These are phyloP conservation scores for Onygena corvina DNA, from an alignment of 2,329 filamentous ascomycete species.

Conservation along the genomic window DNA sequence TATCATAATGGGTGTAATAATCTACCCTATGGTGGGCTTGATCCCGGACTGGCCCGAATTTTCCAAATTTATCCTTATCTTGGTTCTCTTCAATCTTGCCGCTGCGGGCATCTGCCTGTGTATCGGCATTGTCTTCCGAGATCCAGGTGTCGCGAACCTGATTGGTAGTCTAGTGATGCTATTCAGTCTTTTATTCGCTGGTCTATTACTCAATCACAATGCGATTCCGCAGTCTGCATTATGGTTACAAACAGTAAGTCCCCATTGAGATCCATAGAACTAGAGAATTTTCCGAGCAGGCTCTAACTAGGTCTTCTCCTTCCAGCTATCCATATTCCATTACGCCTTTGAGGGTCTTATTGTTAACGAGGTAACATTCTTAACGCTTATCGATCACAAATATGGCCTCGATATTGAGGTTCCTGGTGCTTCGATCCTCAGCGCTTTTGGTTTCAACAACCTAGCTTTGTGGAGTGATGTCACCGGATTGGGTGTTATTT, in stretches of 20 bases:
- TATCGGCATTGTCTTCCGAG: conserved; percentile 89
- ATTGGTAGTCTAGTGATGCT: conserved; percentile 95
- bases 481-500: conserved; percentile 68
- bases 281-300: background rate
- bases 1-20: conserved; percentile 85
- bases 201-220: conserved; percentile 85
- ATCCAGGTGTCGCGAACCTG: conserved; percentile 79
- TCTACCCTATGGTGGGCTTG: conserved; percentile 96
- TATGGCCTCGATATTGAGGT: conserved; percentile 95
- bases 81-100: conserved; percentile 91
- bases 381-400: conserved; percentile 85
- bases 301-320: conserved; percentile 20
- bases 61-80: conserved; percentile 76
- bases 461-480: conserved; percentile 76
- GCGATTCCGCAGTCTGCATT: conserved; percentile 73
- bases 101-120: conserved; percentile 89
- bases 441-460: conserved; percentile 88
- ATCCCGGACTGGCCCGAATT: conserved; percentile 74
- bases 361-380: conserved; percentile 86
- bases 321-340: conserved; percentile 82
- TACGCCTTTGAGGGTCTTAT: conserved; percentile 94
- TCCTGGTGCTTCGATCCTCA: conserved; percentile 84
- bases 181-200: conserved; percentile 89
- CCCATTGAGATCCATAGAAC: background rate
- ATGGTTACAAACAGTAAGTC: conserved; percentile 71